phyloP scores from a whole-genome alignment of 192 early-diverging fungal genomes.

The Oehlia diaphana region DNA sequence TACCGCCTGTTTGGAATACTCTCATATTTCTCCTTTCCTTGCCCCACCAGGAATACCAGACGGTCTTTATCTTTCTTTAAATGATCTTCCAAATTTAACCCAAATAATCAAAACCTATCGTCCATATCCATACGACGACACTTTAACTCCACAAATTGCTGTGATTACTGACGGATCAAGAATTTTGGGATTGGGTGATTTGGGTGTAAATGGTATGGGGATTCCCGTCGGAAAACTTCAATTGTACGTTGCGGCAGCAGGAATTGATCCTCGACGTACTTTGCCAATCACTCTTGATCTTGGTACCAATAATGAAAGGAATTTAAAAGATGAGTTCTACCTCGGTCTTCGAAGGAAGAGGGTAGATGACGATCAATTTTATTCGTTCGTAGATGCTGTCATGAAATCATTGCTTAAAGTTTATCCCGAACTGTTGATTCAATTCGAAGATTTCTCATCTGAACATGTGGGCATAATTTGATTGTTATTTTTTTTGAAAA shows the following conservation, averaged over 20 bases:
- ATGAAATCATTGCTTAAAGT: constrained; percentile 64
- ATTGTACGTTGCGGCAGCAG: constrained; percentile 83
- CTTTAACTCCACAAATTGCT: constrained; percentile 73
- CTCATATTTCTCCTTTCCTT: constrained; percentile 83
- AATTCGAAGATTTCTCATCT: constrained; percentile 96
- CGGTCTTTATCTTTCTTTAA: constrained; percentile 85
- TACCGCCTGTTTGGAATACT: constrained; percentile 84
- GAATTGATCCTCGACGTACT: constrained; percentile 82
- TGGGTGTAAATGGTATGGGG: constrained; percentile 94
- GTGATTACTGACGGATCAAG: constrained; percentile 95
- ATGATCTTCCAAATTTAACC: constrained; percentile 71
- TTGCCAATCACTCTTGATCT: constrained; percentile 91
- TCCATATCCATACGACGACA: constrained; percentile 55
- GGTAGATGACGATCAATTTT: constrained; percentile 70
- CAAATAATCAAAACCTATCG: constrained; percentile 81
- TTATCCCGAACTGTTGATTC: constrained; percentile 84
- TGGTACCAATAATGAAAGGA: constrained; percentile 85
- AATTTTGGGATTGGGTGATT: constrained; percentile 92
- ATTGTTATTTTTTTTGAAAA: background rate
- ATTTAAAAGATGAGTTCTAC: constrained; percentile 86
- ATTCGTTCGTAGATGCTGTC: constrained; percentile 80
- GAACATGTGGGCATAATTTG: constrained; percentile 55
- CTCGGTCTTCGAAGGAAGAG: constrained; percentile 75
- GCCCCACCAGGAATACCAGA: constrained; percentile 72
- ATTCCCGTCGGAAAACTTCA: constrained; percentile 96